These are phyloP conservation scores for Fusarium neocosmosporiellum DNA, from an alignment of 2,329 filamentous ascomycete species.

Conservation along the genomic window DNA sequence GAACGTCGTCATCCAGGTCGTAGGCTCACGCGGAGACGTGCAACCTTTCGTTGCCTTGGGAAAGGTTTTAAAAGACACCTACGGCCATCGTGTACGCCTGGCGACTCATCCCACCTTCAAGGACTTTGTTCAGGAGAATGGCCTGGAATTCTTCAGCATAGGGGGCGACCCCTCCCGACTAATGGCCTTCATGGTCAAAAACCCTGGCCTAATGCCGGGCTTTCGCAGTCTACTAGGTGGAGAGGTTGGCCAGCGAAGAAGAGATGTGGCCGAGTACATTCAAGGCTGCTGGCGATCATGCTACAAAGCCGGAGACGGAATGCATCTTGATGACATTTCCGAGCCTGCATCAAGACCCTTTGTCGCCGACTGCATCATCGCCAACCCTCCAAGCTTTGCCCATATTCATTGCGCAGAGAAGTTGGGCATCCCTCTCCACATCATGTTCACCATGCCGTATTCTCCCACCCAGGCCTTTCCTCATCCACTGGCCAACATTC, in stretches of 20 bases:
- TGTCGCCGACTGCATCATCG: constrained; percentile 84
- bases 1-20: constrained; percentile 80
- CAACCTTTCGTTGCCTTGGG: constrained; percentile 81
- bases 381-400: constrained; percentile 81
- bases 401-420: constrained; percentile 82
- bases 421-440: constrained; percentile 78
- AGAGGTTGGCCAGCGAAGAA: constrained; percentile 79
- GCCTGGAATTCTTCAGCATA: constrained; percentile 80
- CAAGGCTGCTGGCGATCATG: constrained; percentile 89
- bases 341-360: constrained; percentile 69
- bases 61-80: constrained; percentile 70
- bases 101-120: constrained; percentile 79
- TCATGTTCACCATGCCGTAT: constrained; percentile 98
- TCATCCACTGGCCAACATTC: constrained; percentile 86
- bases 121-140: constrained; percentile 75
- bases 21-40: constrained; percentile 79
- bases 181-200: constrained; percentile 93
- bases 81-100: constrained; percentile 77
- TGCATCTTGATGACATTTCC: constrained; percentile 54
- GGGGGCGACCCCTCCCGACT: constrained; percentile 80
- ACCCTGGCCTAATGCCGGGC: constrained; percentile 86
- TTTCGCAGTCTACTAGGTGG: constrained; percentile 80
- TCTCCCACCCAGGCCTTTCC: constrained; percentile 86
- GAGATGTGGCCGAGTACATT: constrained; percentile 81
- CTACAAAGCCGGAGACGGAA: constrained; percentile 79